These are phyloP conservation scores for Begonia masoniana DNA, from an alignment of 306 rosid genomes.

Conservation along the genomic window DNA sequence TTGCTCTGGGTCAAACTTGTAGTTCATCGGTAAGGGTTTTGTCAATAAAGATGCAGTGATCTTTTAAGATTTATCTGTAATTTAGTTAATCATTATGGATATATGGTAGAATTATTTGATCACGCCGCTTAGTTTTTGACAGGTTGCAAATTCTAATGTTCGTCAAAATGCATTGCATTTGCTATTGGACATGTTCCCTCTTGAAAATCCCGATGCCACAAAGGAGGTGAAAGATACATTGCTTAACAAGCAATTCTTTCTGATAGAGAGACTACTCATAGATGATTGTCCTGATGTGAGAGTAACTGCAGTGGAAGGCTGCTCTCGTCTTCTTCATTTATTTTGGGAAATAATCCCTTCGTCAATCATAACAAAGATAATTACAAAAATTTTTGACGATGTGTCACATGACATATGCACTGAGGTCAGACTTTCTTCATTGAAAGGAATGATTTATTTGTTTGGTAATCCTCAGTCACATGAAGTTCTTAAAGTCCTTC, in stretches of 20 bases:
- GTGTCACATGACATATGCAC: slow-evolving; percentile 56
- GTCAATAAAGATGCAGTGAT: too few species aligned
- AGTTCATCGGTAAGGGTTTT: too few species aligned
- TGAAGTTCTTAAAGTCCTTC: slow-evolving; percentile 75
- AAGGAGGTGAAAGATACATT: slow-evolving; percentile 79
- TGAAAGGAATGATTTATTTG: slow-evolving; percentile 66
- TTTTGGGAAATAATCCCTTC: slow-evolving; percentile 91
- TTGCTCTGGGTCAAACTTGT: too few species aligned
- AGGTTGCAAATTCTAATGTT: slow-evolving; percentile 92
- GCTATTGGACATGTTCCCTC: slow-evolving; percentile 78
- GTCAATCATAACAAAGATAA: slow-evolving; percentile 54
- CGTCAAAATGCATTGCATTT: slow-evolving; percentile 79
- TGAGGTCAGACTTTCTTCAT: slow-evolving; percentile 72
- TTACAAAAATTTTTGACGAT: slow-evolving; percentile 55
- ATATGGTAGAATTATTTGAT: neutral
- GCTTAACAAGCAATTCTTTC: slow-evolving; percentile 68
- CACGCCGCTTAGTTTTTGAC: slow-evolving; percentile 8
- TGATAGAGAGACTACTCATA: slow-evolving; percentile 55
- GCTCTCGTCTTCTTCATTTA: slow-evolving; percentile 65
- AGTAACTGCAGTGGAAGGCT: slow-evolving; percentile 86
- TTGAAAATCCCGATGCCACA: slow-evolving; percentile 83
- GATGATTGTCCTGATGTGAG: slow-evolving; percentile 76
- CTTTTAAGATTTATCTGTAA: too few species aligned
- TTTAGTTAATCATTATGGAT: too few species aligned
- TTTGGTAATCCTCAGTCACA: slow-evolving; percentile 78